These are phyloP conservation scores for Skeletonema marinoi DNA, from an alignment of 108 stramenopile genomes.

Conservation along the genomic window DNA sequence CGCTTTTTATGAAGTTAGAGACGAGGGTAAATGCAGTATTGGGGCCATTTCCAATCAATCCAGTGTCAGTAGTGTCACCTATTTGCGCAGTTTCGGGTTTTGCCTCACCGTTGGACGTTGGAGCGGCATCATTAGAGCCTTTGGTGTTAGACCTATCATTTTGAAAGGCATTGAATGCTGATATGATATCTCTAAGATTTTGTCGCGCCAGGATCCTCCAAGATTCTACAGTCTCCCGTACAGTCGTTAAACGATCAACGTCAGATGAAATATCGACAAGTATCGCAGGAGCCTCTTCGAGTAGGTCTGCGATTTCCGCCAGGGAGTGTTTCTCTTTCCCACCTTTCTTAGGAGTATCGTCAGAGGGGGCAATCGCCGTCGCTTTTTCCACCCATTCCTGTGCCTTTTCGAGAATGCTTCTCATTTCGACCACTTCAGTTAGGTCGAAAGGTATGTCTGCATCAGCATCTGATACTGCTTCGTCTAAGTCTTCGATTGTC, in stretches of 20 bases:
- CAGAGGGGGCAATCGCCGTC: conserved; percentile 45
- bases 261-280: conserved; percentile 57
- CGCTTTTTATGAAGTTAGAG: conserved; percentile 42
- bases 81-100: background rate
- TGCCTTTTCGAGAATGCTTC: conserved; percentile 42
- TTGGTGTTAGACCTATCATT: conserved; percentile 21
- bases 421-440: conserved; percentile 63
- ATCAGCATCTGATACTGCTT: conserved; percentile 57
- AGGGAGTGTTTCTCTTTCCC: conserved; percentile 34
- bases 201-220: conserved; percentile 58
- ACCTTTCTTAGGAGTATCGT: conserved; percentile 43
- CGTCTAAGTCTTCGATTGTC: conserved; percentile 36
- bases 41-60: conserved; percentile 5
- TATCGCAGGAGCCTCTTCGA: conserved; percentile 59
- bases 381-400: conserved; percentile 57
- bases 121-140: background rate
- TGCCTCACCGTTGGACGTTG: background rate
- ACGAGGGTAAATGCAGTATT: conserved; percentile 47
- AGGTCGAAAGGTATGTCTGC: conserved; percentile 65
- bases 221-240: conserved; percentile 39
- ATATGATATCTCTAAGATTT: conserved; percentile 52
- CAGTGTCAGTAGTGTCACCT: conserved; percentile 12
- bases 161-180: conserved; percentile 50
- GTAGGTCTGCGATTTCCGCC: conserved; percentile 52
- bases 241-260: conserved; percentile 48